phyloP scores from a whole-genome alignment of 495 filamentous ascomycete genomes.

The Choiromyces venosus region DNA sequence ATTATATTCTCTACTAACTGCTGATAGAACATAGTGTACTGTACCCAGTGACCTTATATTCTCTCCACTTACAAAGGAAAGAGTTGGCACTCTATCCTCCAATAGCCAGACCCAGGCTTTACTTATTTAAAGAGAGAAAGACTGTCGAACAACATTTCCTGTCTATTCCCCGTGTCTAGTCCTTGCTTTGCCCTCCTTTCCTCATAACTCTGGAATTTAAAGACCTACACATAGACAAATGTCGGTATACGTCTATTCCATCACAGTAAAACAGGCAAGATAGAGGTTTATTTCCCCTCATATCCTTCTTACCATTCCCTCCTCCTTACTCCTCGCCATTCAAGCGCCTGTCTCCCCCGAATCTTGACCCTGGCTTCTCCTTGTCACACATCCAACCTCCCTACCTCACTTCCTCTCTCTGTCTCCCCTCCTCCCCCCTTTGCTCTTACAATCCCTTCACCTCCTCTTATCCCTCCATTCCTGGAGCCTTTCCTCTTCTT shows the following conservation, averaged over 20 bases:
- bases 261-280: background rate
- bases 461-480: slow-evolving; percentile 17
- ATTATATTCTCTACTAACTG: background rate
- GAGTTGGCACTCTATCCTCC: background rate
- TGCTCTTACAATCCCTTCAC: slow-evolving; percentile 17
- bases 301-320: background rate
- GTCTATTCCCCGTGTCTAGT: background rate
- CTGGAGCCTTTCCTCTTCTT: background rate
- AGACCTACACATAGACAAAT: background rate
- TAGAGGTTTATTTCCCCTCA: background rate
- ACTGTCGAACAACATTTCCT: background rate
- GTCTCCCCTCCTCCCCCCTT: background rate
- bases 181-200: background rate
- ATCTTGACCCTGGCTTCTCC: slow-evolving; percentile 1
- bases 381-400: slow-evolving; percentile 16
- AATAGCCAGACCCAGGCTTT: background rate
- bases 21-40: background rate
- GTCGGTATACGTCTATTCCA: background rate
- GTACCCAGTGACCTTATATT: background rate
- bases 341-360: slow-evolving; percentile 5
- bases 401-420: slow-evolving; percentile 12
- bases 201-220: background rate
- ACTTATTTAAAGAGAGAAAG: background rate
- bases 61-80: background rate
- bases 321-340: slow-evolving; percentile 10